Evolutionary conservation across 768 basidiomycete species (phyloP).

Genomic region (Kwoniella newhampshirensis): DNA sequence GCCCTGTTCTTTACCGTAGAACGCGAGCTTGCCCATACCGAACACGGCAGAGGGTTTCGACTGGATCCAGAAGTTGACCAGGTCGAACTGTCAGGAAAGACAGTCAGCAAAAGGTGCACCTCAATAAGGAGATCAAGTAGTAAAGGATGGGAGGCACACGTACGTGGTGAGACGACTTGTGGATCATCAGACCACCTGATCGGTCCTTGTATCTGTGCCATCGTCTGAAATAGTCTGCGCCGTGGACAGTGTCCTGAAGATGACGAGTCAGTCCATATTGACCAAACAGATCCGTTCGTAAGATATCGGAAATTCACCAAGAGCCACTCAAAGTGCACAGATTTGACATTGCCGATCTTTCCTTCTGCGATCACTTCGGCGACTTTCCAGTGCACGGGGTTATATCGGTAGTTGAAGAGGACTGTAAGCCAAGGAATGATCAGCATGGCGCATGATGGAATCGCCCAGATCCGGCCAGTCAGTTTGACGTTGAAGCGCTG

Average conservation of each 20-base stretch:
- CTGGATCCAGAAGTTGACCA: slow-evolving; percentile 63
- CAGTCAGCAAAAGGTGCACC: background rate
- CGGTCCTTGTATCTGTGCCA: slow-evolving; percentile 57
- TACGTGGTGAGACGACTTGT: slow-evolving; percentile 47
- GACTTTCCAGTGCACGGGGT: slow-evolving; percentile 60
- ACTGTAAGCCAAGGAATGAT: slow-evolving; percentile 26
- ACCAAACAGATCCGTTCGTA: background rate
- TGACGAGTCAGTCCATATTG: background rate
- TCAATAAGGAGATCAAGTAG: too few species aligned
- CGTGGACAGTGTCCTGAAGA: slow-evolving; percentile 58
- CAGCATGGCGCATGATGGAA: background rate
- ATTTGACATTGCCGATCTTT: slow-evolving; percentile 59
- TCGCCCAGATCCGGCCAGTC: too few species aligned
- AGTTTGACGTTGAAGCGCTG: background rate
- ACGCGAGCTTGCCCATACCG: slow-evolving; percentile 58
- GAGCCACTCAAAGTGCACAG: slow-evolving; percentile 61
- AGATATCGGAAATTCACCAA: too few species aligned
- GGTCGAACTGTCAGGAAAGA: slow-evolving; percentile 57
- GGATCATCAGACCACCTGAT: slow-evolving; percentile 45
- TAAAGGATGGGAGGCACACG: slow-evolving; percentile 9
- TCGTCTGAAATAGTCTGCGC: slow-evolving; percentile 61
- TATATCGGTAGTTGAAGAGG: slow-evolving; percentile 53
- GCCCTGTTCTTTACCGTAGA: slow-evolving; percentile 59
- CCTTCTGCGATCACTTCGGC: slow-evolving; percentile 58
- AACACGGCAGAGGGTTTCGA: slow-evolving; percentile 58